Base-by-base conservation (phyloP, 352 stramenopile genomes). In the Pythium brassicae region DNA sequence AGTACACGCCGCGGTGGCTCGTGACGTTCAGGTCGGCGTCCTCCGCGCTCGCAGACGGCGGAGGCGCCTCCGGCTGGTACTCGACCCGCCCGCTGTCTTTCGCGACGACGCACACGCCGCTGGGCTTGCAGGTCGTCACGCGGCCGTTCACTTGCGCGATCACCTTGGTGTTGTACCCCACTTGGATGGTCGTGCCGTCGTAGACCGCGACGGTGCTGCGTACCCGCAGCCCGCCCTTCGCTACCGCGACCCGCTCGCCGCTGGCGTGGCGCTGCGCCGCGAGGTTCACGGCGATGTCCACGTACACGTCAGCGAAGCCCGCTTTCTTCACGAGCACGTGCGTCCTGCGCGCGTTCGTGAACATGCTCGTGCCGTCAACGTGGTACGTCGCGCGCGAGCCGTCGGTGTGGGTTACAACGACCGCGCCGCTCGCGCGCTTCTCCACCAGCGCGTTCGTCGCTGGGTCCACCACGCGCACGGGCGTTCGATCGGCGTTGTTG, bases 161-260 rank as follows among this genome's bases (percentile, higher is more conserved):
- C 6, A 92, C 76, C 43, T 83, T 83, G 25, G 83, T 90, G 50
- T 92, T 87, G 61, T 92, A 92, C 44, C 74, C 72, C 34, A 87
- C 61, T 39, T 87, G 68, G 5, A 89, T 59, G n/a, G 57, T 35
- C 14, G 83, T 88, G 53, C 80, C 83, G 22, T 92, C 78, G 20
- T 72, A 67, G 7, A 70, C 44, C 11, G 74, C 69, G 15, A 89
- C 57, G 39, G 80, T 55, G 54, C 69, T 84, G 15, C 83, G 75
- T 0, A 70, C 69, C 17, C 80, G 79, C 22, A 90, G 55, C 3
- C 83, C 83, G 19, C 83, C 79, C 46, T 90, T 90, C 8, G 78
- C 88, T 26, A 92, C 71, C 20, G 76, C 78, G 12, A 89, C 76
- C 50, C 68, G 68, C 47, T 89, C 66, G 3, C 79, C 83, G 14